Percentiles rank a stretch among this genome's conserved stretches.
Evolutionary conservation across 2,329 filamentous ascomycete genomes (phyloP).

Genomic region (Botrytis cinerea): DNA sequence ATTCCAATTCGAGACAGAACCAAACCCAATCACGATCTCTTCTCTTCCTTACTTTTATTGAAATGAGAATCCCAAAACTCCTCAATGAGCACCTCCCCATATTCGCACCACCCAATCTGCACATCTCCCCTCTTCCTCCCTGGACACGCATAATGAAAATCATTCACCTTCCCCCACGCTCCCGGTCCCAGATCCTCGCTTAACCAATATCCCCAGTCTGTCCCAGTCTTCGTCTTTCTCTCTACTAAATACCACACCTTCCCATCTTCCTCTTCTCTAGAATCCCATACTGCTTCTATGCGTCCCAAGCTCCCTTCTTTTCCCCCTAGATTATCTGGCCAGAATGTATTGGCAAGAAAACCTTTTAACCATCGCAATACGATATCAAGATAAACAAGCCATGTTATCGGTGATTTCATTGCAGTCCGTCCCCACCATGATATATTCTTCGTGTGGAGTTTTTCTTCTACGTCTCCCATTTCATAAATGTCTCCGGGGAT

Average conservation of each 20-base stretch:
- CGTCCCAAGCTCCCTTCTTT: neutral
- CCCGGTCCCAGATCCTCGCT: neutral
- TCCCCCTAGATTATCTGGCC: too few species aligned
- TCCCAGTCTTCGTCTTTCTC: neutral
- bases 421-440: neutral
- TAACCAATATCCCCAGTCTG: neutral
- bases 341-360: neutral
- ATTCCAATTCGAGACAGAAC: neutral
- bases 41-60: neutral
- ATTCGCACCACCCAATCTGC: neutral
- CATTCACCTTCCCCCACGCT: neutral
- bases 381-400: neutral
- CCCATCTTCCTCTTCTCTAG: neutral
- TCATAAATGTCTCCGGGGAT: neutral
- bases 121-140: neutral
- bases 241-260: constrained; percentile 15
- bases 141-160: neutral
- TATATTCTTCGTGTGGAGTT: neutral
- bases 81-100: neutral
- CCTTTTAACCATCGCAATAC: neutral
- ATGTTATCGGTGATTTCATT: neutral
- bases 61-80: neutral
- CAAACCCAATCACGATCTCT: neutral
- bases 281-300: constrained; percentile 6
- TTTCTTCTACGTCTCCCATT: neutral